A percentile compares a stretch with the other conserved stretches of the same genome.
phyloP scores from a whole-genome alignment of 345 rosid genomes.

The Durio zibethinus region DNA sequence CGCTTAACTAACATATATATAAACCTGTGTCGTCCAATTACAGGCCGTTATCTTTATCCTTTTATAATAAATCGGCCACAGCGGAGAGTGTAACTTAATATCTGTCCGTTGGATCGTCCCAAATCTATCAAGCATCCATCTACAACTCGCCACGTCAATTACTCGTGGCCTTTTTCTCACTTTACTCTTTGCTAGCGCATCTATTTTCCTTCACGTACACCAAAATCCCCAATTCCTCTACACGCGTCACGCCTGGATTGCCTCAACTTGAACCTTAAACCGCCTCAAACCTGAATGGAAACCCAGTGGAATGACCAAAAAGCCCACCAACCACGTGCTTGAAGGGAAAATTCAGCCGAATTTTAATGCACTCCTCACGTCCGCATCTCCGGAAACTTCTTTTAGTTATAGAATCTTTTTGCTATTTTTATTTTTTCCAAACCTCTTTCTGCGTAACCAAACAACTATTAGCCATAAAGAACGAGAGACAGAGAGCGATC shows the following conservation, averaged over 20 bases:
- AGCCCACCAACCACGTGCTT: slow-evolving; percentile 7
- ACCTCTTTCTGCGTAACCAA: too few species aligned
- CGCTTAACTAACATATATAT: too few species aligned
- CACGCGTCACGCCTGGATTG: neutral
- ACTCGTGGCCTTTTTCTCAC: neutral
- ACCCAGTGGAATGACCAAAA: neutral
- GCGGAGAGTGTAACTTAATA: neutral
- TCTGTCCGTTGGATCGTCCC: neutral
- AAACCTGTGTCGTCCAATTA: neutral
- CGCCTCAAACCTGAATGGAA: neutral
- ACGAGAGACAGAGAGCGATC: neutral
- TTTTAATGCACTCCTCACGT: slow-evolving; percentile 27
- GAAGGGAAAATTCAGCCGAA: slow-evolving; percentile 19
- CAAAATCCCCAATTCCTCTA: neutral
- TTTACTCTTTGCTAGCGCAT: neutral
- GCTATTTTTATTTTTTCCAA: fast-evolving
- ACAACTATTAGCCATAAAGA: neutral
- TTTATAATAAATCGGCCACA: neutral
- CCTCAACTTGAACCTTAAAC: neutral
- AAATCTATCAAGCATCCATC: neutral
- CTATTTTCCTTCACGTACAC: too few species aligned
- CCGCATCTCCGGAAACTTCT: slow-evolving; percentile 70
- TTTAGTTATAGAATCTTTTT: neutral
- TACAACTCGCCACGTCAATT: neutral
- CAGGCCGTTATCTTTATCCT: neutral